Conservation (phyloP, 2,329 filamentous ascomycete species). For the Verticillium nonalfalfae region DNA sequence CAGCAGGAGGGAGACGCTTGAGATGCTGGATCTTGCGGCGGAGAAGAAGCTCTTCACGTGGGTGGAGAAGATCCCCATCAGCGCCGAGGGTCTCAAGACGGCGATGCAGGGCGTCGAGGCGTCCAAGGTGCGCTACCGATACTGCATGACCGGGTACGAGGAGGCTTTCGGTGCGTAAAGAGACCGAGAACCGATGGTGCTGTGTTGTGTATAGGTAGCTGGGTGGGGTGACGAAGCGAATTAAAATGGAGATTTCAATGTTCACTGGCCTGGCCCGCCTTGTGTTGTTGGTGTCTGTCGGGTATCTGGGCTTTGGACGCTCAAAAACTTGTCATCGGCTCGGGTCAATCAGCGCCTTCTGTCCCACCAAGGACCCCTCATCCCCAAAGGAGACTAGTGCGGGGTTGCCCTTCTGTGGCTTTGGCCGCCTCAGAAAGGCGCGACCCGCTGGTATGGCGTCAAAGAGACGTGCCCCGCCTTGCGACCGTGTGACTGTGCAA, state of each 20-base stretch:
- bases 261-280: neutral
- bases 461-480: neutral
- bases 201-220: neutral
- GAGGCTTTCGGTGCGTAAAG: slow-evolving; percentile 55
- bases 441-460: neutral
- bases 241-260: neutral
- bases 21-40: slow-evolving; percentile 66
- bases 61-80: slow-evolving; percentile 70
- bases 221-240: neutral
- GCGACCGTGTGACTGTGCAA: neutral
- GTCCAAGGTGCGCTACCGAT: slow-evolving; percentile 68
- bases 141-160: slow-evolving; percentile 66
- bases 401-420: slow-evolving; percentile 8
- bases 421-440: slow-evolving; percentile 1
- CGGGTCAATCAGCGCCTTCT: neutral
- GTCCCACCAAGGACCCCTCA: slow-evolving; percentile 6
- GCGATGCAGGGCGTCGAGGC: slow-evolving; percentile 64
- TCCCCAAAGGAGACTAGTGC: slow-evolving; percentile 12
- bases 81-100: slow-evolving; percentile 61
- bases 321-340: neutral
- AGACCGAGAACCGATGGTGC: neutral
- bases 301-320: neutral
- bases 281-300: neutral
- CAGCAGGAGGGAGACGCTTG: slow-evolving; percentile 61
- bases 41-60: slow-evolving; percentile 64